Evolutionary conservation across 345 rosid genomes (phyloP).

Genomic region (Hibiscus trionum): DNA sequence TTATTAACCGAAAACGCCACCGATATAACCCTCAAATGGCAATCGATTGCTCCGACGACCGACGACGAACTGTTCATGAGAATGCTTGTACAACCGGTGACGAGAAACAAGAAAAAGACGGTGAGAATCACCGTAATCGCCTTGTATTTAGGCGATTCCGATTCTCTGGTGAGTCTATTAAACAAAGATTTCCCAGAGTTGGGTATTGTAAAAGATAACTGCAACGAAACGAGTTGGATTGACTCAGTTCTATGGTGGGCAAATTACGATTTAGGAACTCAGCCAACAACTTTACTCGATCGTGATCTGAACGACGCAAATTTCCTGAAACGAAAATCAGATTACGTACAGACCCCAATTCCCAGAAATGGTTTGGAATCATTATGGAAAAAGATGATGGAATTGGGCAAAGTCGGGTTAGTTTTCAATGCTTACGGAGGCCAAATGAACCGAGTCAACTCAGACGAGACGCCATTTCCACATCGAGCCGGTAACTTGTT

Average conservation of each 20-base stretch:
- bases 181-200: slow-evolving; percentile 14
- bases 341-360: background rate
- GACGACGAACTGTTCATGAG: slow-evolving; percentile 53
- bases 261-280: background rate
- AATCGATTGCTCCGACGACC: slow-evolving; percentile 40
- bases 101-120: slow-evolving; percentile 29
- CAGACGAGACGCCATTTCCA: background rate
- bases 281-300: background rate
- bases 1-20: slow-evolving; percentile 27
- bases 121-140: slow-evolving; percentile 32
- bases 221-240: background rate
- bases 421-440: background rate
- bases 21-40: slow-evolving; percentile 41
- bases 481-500: background rate
- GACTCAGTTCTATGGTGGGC: background rate
- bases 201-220: background rate
- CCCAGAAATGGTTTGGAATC: background rate
- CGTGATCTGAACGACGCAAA: background rate
- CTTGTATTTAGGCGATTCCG: slow-evolving; percentile 33
- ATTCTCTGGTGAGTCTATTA: slow-evolving; percentile 29
- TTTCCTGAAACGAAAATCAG: background rate
- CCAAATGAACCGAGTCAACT: background rate
- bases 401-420: background rate
- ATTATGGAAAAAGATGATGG: background rate
- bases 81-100: slow-evolving; percentile 48